Percentiles rank a stretch among this genome's conserved stretches.
These are phyloP conservation scores for Plectranthus barbatus DNA, from an alignment of 257 asterid species.

Conservation along the genomic window DNA sequence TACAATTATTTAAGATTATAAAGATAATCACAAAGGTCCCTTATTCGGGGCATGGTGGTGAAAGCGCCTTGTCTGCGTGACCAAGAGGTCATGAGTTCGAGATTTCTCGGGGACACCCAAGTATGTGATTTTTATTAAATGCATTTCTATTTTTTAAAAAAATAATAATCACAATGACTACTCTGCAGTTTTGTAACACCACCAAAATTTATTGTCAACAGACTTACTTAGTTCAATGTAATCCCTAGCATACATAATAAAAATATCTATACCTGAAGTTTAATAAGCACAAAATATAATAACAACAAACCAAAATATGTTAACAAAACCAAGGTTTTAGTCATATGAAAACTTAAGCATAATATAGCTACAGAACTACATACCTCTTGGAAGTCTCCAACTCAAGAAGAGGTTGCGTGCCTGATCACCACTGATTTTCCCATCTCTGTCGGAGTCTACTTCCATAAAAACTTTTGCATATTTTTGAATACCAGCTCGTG, in stretches of 20 bases:
- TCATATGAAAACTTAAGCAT: background rate
- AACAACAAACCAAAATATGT: background rate
- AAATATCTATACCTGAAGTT: background rate
- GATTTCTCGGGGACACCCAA: too few species aligned
- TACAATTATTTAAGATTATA: background rate
- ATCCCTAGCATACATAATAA: background rate
- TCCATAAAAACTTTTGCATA: constrained; percentile 87
- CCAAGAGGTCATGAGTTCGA: too few species aligned
- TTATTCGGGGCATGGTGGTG: too few species aligned
- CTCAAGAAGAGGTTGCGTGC: constrained; percentile 88
- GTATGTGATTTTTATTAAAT: too few species aligned
- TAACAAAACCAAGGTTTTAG: background rate
- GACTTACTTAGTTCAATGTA: background rate
- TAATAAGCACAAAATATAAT: background rate
- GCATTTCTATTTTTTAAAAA: too few species aligned
- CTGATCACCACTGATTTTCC: constrained; percentile 82
- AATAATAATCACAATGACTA: too few species aligned
- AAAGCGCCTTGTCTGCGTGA: too few species aligned
- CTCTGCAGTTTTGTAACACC: background rate
- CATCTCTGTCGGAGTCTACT: constrained; percentile 85
- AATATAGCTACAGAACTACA: background rate
- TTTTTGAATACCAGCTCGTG: constrained; percentile 85
- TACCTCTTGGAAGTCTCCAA: constrained; percentile 96
- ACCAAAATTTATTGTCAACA: background rate
- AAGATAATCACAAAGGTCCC: constrained; percentile 2